phyloP scores from a whole-genome alignment of 2,329 filamentous ascomycete species.

The Exutisphaerella laricina region DNA sequence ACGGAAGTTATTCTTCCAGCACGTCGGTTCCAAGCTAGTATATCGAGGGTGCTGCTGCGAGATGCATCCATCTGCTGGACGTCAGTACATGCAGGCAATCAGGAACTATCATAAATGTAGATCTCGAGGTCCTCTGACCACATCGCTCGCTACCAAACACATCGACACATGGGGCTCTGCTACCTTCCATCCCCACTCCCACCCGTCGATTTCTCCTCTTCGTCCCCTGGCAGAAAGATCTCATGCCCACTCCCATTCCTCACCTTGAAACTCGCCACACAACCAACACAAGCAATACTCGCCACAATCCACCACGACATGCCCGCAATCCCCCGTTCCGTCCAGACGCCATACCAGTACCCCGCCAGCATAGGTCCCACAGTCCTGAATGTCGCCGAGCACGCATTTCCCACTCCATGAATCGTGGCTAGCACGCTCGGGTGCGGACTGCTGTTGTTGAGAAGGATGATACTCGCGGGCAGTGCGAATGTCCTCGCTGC shows the following conservation, averaged over 20 bases:
- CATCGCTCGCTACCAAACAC: no score
- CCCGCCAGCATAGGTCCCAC: constrained; percentile 52
- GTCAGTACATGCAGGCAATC: no score
- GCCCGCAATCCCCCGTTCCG: constrained; percentile 51
- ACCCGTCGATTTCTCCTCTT: constrained; percentile 29
- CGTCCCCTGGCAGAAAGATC: constrained; percentile 48
- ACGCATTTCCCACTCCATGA: constrained; percentile 54
- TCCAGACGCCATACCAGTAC: constrained; percentile 50
- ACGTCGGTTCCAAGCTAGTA: no score
- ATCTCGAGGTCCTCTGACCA: no score
- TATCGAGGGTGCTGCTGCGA: no score
- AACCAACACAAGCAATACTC: constrained; percentile 51
- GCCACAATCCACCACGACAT: constrained; percentile 55
- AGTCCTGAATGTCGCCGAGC: constrained; percentile 50
- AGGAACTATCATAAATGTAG: no score
- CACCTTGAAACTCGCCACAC: constrained; percentile 55
- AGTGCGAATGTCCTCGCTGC: constrained; percentile 64
- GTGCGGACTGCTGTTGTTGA: constrained; percentile 55
- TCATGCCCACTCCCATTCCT: constrained; percentile 61
- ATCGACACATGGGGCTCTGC: no score
- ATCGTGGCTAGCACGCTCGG: constrained; percentile 53
- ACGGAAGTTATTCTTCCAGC: no score
- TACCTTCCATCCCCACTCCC: constrained; percentile 25
- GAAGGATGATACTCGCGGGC: constrained; percentile 51
- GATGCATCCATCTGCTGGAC: no score